phyloP scores from a whole-genome alignment of 345 rosid species.

The Brassica carinata region DNA sequence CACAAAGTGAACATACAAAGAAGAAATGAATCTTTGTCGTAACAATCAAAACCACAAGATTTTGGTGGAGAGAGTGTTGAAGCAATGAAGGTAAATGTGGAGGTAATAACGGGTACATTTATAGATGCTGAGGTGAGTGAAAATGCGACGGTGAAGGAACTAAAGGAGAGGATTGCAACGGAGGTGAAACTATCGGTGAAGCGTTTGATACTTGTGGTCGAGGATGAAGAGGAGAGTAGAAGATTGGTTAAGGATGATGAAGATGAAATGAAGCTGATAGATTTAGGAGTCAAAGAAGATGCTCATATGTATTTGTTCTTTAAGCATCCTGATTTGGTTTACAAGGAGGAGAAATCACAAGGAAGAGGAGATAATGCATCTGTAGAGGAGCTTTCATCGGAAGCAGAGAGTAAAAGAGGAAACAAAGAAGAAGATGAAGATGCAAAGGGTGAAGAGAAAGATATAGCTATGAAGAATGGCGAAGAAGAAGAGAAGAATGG shows the following conservation, averaged over 20 bases:
- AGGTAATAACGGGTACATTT: constrained; percentile 65
- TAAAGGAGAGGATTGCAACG: constrained; percentile 55
- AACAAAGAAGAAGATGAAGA: constrained; percentile 14
- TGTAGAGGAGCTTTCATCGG: constrained; percentile 30
- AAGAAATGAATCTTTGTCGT: neutral
- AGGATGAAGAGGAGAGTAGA: constrained; percentile 17
- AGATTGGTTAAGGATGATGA: constrained; percentile 30
- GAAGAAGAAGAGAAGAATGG: constrained; percentile 6
- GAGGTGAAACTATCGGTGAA: constrained; percentile 51
- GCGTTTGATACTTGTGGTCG: constrained; percentile 57
- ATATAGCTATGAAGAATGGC: neutral
- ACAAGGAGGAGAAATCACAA: constrained; percentile 16
- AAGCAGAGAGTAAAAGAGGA: constrained; percentile 17
- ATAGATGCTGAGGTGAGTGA: constrained; percentile 52
- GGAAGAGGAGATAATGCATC: constrained; percentile 4
- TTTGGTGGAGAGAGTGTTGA: constrained; percentile 11
- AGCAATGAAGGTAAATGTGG: constrained; percentile 68
- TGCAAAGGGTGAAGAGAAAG: constrained; percentile 7
- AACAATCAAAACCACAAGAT: constrained; percentile 6
- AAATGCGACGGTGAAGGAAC: constrained; percentile 54
- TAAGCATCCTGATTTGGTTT: constrained; percentile 37
- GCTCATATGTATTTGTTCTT: constrained; percentile 71
- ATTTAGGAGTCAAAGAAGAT: constrained; percentile 56
- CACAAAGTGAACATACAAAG: neutral
- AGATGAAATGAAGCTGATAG: constrained; percentile 47